A percentile compares a stretch with the other conserved stretches of the same genome.
phyloP scores from a whole-genome alignment of 2,329 filamentous ascomycete genomes.

The Harringtonia aguacate region DNA sequence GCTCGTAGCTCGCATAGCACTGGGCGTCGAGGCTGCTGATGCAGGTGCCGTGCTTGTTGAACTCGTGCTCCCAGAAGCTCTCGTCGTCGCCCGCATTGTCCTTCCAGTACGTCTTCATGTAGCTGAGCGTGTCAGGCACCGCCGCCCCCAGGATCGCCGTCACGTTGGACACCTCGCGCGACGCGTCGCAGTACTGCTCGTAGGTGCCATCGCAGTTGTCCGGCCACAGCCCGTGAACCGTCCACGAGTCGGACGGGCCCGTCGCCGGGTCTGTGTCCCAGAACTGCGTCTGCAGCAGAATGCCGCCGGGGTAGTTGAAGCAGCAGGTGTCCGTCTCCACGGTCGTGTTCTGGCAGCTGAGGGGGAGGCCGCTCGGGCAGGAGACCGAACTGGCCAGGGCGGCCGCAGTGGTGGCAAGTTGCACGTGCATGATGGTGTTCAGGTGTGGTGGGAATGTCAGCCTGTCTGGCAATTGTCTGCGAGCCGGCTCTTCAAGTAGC shows the following conservation, averaged over 20 bases:
- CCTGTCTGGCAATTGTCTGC: too few species aligned
- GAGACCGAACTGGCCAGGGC: neutral
- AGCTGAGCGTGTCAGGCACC: constrained; percentile 45
- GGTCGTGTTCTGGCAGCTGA: constrained; percentile 7
- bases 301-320: constrained; percentile 6
- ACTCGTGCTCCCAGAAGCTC: constrained; percentile 57
- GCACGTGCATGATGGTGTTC: too few species aligned
- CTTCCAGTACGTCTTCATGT: constrained; percentile 59
- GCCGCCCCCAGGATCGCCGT: constrained; percentile 45
- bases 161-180: constrained; percentile 52
- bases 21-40: constrained; percentile 53
- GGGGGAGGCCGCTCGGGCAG: neutral
- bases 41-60: constrained; percentile 58
- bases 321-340: constrained; percentile 3
- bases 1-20: constrained; percentile 48
- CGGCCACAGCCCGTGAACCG: constrained; percentile 48
- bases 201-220: constrained; percentile 44
- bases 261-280: constrained; percentile 50
- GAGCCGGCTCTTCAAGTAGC: too few species aligned
- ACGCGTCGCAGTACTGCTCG: constrained; percentile 57
- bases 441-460: too few species aligned
- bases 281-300: constrained; percentile 39
- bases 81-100: constrained; percentile 43
- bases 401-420: too few species aligned
- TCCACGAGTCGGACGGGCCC: constrained; percentile 47